Conservation (phyloP, 108 stramenopile genomes). For the Nitzschia sp. region DNA sequence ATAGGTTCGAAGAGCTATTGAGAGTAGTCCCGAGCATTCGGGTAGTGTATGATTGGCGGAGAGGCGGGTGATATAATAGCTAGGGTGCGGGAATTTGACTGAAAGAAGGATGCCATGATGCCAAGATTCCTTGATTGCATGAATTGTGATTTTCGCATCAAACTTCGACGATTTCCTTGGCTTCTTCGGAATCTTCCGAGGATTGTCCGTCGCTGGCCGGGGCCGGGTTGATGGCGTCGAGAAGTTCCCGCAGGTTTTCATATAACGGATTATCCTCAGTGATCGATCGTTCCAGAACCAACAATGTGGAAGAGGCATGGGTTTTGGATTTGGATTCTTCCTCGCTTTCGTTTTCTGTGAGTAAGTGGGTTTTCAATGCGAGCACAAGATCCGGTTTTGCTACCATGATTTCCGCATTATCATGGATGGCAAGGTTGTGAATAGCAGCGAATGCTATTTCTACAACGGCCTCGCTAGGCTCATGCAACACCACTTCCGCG, state of each 20-base stretch:
- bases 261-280: slow-evolving; percentile 44
- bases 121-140: too few relatives aligned
- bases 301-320: slow-evolving; percentile 43
- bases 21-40: too few relatives aligned
- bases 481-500: slow-evolving; percentile 39
- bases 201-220: neutral
- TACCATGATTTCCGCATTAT: slow-evolving; percentile 51
- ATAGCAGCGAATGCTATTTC: slow-evolving; percentile 52
- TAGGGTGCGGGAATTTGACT: too few relatives aligned
- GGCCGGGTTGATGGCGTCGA: slow-evolving; percentile 19
- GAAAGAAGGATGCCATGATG: too few relatives aligned
- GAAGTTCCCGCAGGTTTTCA: slow-evolving; percentile 37
- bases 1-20: too few relatives aligned
- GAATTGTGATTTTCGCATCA: too few relatives aligned
- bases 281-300: slow-evolving; percentile 56
- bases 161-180: neutral
- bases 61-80: too few relatives aligned
- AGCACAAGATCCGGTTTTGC: slow-evolving; percentile 43
- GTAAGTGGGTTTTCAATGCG: slow-evolving; percentile 40
- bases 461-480: slow-evolving; percentile 45
- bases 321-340: slow-evolving; percentile 12
- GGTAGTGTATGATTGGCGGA: too few relatives aligned
- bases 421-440: slow-evolving; percentile 53
- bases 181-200: neutral
- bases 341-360: slow-evolving; percentile 15